phyloP scores from a whole-genome alignment of 2,329 filamentous ascomycete genomes.

The Alternaria sp. region DNA sequence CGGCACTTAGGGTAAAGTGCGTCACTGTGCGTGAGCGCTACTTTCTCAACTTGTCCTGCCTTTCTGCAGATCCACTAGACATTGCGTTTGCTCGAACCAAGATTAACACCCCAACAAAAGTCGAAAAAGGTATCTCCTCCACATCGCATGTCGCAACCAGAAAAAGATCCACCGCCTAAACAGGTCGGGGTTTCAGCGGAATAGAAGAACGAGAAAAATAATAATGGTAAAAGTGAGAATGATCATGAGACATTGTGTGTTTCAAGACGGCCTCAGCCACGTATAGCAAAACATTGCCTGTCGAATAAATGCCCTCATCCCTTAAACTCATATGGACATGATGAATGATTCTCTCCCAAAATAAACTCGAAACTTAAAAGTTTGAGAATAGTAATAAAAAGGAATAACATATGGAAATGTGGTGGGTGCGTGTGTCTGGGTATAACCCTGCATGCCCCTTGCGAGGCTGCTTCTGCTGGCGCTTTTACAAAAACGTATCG shows the following conservation, averaged over 20 bases:
- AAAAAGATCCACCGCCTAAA: constrained; percentile 5
- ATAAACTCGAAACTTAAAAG: not conserved
- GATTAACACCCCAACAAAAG: not conserved
- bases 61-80: not conserved
- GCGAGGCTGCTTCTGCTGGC: constrained; percentile 11
- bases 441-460: constrained; percentile 31
- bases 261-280: constrained; percentile 20
- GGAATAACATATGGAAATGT: constrained; percentile 14
- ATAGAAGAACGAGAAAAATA: not conserved
- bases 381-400: constrained; percentile 2
- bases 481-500: constrained; percentile 31
- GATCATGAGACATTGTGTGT: constrained; percentile 26
- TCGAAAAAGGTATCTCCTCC: constrained; percentile 14
- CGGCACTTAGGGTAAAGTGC: constrained; percentile 1
- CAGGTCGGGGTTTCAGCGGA: constrained; percentile 1
- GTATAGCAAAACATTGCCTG: constrained; percentile 4
- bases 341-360: not conserved
- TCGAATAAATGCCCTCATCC: constrained; percentile 7
- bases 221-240: constrained; percentile 3
- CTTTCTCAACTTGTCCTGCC: not conserved
- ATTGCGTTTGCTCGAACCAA: constrained; percentile 2
- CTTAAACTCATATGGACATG: constrained; percentile 1
- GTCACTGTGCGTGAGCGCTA: constrained; percentile 6
- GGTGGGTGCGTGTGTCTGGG: constrained; percentile 11
- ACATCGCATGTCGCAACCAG: not conserved